Evolutionary conservation across 495 filamentous ascomycete species (phyloP), one percentile per base, ranked within the genome.

Genomic region (Penicillium parvum): DNA sequence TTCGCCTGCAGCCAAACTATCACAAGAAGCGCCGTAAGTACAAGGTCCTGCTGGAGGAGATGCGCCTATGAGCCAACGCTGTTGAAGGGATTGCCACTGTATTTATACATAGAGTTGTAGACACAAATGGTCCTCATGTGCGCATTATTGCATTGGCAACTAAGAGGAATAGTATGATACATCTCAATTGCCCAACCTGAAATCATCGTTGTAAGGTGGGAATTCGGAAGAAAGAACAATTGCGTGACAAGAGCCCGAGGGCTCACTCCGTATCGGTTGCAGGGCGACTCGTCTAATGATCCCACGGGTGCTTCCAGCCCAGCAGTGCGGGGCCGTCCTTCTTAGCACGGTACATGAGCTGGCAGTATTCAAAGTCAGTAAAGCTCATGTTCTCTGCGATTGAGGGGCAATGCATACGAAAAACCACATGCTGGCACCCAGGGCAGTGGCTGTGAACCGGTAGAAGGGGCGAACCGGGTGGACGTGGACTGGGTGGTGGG

Each of bases 391-490:
- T 15, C 2, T 23, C 10, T 9, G 12, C 17, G 20, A 11, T 33
- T 19, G 5, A 29, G 20, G 25, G 11, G 41, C 3, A 23, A 46
- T 32, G 57, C 86, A 57, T 78, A 98, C 92, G 66, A 90, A 97
- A 72, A 97, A 97, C 92, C 92, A 99, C 94, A 97, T 99, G 71
- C 83, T 85, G 15, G 92, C 92, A 47, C 89, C 88, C 36, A 99
- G 70, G 39, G 81, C 84, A 19, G 88, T 96, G 30, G 86, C 92
- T 29, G 82, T 74, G 61, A 86, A 85, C 57, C 88, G 77, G 69
- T 97, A 94, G 57, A 95, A 58, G 39, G 79, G 82, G 40, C 86
- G 81, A 32, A 66, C 74, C 43, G 83, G 83, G 62, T 86, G 83
- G 52, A 87, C 63, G 61, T 86, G 81, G 54, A 88, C 74, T 37